Percentiles rank a stretch among this genome's conserved stretches.
Evolutionary conservation across 306 rosid genomes (phyloP).

Genomic region (Malus fusca): DNA sequence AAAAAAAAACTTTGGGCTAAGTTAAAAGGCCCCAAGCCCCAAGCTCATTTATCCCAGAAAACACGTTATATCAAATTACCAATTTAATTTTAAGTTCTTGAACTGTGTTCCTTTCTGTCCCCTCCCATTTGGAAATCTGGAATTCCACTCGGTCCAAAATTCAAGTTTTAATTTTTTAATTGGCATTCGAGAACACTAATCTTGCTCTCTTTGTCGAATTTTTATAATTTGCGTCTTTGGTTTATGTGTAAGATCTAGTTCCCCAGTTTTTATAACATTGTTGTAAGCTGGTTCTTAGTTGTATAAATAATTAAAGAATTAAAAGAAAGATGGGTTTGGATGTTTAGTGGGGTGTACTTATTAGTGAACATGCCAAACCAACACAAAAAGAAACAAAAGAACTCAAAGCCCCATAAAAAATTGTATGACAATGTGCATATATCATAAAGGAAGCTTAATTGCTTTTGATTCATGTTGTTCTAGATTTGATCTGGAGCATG

Average conservation of each 20-base stretch:
- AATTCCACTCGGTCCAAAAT: not conserved
- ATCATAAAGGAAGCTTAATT: not conserved
- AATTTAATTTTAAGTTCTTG: constrained; percentile 17
- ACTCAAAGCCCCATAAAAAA: not conserved
- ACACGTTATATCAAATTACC: constrained; percentile 39
- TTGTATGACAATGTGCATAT: not conserved
- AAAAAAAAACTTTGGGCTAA: constrained; percentile 24
- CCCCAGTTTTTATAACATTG: not conserved
- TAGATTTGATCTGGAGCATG: not conserved
- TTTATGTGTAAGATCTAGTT: not conserved
- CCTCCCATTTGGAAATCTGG: constrained; percentile 27
- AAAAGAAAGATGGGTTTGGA: not conserved
- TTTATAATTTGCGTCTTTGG: not conserved
- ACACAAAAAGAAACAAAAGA: constrained; percentile 12
- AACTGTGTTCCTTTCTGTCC: constrained; percentile 42
- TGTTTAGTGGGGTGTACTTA: not conserved
- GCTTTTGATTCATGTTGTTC: not conserved
- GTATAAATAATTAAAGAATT: not conserved
- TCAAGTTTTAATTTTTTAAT: not conserved
- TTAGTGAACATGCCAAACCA: constrained; percentile 6
- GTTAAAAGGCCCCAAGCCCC: constrained; percentile 33
- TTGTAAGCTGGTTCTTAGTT: not conserved
- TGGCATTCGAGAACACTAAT: not conserved
- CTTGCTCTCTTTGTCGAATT: not conserved
- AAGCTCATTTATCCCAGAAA: constrained; percentile 36